Conservation (phyloP, 1,284 basidiomycete genomes). For the Leucoagaricus sp. region DNA sequence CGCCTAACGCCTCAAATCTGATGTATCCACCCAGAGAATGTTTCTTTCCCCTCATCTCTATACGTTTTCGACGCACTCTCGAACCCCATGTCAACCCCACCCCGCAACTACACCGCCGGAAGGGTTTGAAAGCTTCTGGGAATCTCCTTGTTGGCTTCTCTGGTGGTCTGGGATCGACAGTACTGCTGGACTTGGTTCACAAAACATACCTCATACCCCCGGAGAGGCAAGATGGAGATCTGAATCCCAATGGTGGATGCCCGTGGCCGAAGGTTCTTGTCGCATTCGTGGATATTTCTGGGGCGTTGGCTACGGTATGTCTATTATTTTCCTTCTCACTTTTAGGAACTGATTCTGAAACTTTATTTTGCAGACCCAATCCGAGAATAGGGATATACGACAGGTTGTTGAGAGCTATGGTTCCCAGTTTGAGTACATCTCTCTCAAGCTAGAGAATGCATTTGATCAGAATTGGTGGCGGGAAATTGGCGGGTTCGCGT, state of each 20-base stretch:
- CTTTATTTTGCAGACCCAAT: not conserved
- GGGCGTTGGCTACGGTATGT: conserved; percentile 24
- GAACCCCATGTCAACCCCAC: conserved; percentile 60
- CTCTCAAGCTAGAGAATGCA: conserved; percentile 67
- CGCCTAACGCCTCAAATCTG: not conserved
- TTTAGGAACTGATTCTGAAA: not conserved
- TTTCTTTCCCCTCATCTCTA: conserved; percentile 59
- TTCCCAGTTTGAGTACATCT: conserved; percentile 51
- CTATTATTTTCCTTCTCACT: not conserved
- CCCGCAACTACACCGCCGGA: conserved; percentile 46
- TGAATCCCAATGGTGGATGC: conserved; percentile 29
- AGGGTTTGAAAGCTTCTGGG: conserved; percentile 65
- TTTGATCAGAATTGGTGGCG: conserved; percentile 74
- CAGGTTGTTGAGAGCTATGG: conserved; percentile 47
- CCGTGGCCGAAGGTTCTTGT: conserved; percentile 12
- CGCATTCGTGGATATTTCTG: conserved; percentile 65
- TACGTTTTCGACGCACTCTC: conserved; percentile 65
- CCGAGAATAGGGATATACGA: not conserved
- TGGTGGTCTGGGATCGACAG: conserved; percentile 72
- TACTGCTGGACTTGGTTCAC: conserved; percentile 69
- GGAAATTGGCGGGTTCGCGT: conserved; percentile 35
- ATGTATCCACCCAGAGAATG: conserved; percentile 50
- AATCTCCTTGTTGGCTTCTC: conserved; percentile 70
- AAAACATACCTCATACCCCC: conserved; percentile 53
- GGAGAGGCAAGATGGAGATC: conserved; percentile 22